Base-by-base conservation (phyloP, 768 basidiomycete genomes). In the Filobasidium floriforme region DNA sequence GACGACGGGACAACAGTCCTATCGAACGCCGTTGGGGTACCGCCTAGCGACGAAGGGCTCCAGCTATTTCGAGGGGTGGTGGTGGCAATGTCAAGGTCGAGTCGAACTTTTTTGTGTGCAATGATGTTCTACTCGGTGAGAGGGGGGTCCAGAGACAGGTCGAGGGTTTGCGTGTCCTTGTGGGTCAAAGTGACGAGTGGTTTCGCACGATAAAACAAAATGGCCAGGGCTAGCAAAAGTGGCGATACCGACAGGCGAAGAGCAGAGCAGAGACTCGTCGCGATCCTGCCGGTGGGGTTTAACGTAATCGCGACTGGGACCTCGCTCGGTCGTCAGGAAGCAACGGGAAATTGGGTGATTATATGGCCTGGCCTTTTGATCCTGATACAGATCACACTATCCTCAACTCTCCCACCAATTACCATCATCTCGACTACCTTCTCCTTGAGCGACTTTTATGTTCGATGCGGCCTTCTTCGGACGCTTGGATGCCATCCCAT, bases 361-460 rank as follows among this genome's bases (percentile, higher is more conserved):
- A 37, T 37, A 37, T n/a, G n/a, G n/a, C n/a, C n/a, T n/a, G n/a
- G n/a, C n/a, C n/a, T n/a, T n/a, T n/a, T n/a, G n/a, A 37, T 37
- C 32, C 32, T 37, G 4, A 37, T 37, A 37, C 32, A 3, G 4
- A 9, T 4, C 46, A 49, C 3, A 22, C 22, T 2, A 49, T 49
- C 46, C 46, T 57, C 46, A 57, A 6, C 6, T 32, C 54, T 60
- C 59, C 59, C 59, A 60, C 59, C 59, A 60, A 57, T 57, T 57
- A 2, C 55, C 55, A 57, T 37, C 32, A 37, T 37, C 32, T 37
- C 32, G 32, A 37, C 32, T 9, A 37, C 32, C 9, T 9, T 37
- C 32, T 3, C 32, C 32, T 37, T 14, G 24, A 4, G n/a, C 55
- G 24, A 7, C 55, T 49, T 14, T 15, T 5, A 3, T 14, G 12